Conservation (phyloP, 2,329 filamentous ascomycete species). For the Paracoccidioides lutzii region DNA sequence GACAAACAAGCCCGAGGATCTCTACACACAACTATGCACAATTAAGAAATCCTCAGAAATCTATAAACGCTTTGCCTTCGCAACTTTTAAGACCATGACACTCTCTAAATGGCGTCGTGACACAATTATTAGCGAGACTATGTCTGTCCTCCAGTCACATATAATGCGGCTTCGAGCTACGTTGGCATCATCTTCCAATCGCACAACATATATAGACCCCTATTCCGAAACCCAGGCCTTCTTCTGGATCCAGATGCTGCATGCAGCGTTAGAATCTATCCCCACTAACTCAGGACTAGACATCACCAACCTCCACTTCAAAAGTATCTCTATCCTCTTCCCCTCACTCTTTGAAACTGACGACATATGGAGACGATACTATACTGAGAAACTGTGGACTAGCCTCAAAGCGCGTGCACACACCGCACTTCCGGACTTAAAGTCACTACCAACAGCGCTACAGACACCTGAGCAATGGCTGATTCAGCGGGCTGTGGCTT, state of each 20-base stretch:
- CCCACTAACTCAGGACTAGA: background rate
- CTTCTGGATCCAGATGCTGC: constrained; percentile 3
- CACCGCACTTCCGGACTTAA: constrained; percentile 18
- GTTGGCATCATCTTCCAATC: background rate
- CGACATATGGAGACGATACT: constrained; percentile 19
- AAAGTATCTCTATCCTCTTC: constrained; percentile 15
- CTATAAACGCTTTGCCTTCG: background rate
- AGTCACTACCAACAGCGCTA: constrained; percentile 17
- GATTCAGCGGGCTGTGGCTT: background rate
- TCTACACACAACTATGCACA: background rate
- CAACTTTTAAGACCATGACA: background rate
- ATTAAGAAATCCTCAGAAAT: background rate
- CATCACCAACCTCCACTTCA: constrained; percentile 1
- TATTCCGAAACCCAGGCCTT: constrained; percentile 3
- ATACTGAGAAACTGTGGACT: constrained; percentile 16
- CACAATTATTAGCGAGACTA: background rate
- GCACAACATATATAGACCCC: background rate
- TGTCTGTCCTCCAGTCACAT: background rate
- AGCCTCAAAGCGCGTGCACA: constrained; percentile 17
- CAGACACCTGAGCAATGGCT: background rate
- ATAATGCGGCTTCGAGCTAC: constrained; percentile 3
- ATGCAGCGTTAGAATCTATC: constrained; percentile 1
- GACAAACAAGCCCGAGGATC: background rate
- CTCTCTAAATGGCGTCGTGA: background rate
- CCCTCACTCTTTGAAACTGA: constrained; percentile 10